Evolutionary conservation across 176 grass and related monocot genomes (phyloP).

Genomic region (Ensete ventricosum): DNA sequence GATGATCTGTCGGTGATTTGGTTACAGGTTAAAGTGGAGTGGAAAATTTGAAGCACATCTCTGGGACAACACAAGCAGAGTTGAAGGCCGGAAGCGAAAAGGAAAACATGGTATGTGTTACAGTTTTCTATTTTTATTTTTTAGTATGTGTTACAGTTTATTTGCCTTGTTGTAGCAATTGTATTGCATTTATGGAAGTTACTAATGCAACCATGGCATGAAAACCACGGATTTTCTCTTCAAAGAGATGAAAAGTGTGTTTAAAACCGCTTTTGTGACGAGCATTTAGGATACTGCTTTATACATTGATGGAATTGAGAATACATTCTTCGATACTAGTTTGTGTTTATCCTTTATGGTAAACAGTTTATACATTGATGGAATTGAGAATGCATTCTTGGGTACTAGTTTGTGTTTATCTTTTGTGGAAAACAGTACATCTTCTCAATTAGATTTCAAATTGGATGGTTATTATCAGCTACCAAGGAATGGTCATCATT

Average conservation of each 20-base stretch:
- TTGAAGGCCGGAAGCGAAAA: constrained; percentile 85
- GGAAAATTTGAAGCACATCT: constrained; percentile 96
- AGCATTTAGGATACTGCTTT: background rate
- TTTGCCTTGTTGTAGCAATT: background rate
- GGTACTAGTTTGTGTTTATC: background rate
- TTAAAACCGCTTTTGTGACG: background rate
- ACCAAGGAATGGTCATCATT: too few relatives aligned
- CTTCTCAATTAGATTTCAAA: too few relatives aligned
- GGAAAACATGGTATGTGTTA: constrained; percentile 69
- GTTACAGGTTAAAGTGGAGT: constrained; percentile 85
- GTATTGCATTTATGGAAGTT: background rate
- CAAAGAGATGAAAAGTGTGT: background rate
- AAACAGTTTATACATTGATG: background rate
- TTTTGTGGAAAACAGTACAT: background rate
- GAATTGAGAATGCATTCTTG: background rate
- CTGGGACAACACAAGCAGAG: constrained; percentile 84
- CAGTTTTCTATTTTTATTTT: background rate
- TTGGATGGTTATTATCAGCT: too few relatives aligned
- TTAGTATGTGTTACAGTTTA: background rate
- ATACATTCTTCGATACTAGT: background rate
- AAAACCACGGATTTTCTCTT: background rate
- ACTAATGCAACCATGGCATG: background rate
- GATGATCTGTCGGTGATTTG: background rate
- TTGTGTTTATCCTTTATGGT: background rate
- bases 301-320: background rate